Evolutionary conservation across 2,329 filamentous ascomycete species (phyloP), one percentile per base, ranked within the genome.

Genomic region (Corinectria fuckeliana): DNA sequence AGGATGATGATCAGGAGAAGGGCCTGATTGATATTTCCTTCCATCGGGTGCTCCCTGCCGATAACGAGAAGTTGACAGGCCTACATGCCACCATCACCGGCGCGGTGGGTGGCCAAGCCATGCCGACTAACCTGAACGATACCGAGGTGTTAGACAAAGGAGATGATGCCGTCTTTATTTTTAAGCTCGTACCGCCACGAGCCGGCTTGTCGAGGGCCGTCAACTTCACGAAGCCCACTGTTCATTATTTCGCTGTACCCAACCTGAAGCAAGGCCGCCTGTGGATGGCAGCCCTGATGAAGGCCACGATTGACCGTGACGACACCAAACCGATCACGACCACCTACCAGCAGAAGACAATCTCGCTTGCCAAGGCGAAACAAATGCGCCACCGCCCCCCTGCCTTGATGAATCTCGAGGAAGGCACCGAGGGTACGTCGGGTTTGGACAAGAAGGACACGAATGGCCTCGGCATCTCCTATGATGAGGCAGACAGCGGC

Each of bases 201-300:
- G 86, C 90, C 5, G 94, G 93, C 10, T 84, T 96, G 9, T 92
- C 93, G 10, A 89, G 92, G 56, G 95, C 93, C 1, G 94, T 99
- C 58, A 97, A 93, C 72, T 99, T 99, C 74, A 99, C 95, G 1
- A 97, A 97, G 75, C 95, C 95, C 4, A 95, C 93, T 8, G 91
- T 97, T 36, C 95, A 99, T 75, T 98, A 97, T 76, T 99, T 99
- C 75, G 95, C 96, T 5, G 93, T 97, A 20, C 93, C 96, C 51
- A 97, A 91, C 69, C 81, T 97, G 58, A 88, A 92, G 69, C 88
- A 95, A 72, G 95, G 95, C 14, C 88, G 95, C 11, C 80, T 96
- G 38, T 99, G 95, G 95, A 99, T 99, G 95, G 95, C 93, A 4
- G 95, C 95, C 5, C 80, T 99, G 50, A 96, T 99, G 92, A 99